A percentile compares a stretch with the other conserved stretches of the same genome.
phyloP scores from a whole-genome alignment of 2,329 filamentous ascomycete species.

The Alternaria consortialis region DNA sequence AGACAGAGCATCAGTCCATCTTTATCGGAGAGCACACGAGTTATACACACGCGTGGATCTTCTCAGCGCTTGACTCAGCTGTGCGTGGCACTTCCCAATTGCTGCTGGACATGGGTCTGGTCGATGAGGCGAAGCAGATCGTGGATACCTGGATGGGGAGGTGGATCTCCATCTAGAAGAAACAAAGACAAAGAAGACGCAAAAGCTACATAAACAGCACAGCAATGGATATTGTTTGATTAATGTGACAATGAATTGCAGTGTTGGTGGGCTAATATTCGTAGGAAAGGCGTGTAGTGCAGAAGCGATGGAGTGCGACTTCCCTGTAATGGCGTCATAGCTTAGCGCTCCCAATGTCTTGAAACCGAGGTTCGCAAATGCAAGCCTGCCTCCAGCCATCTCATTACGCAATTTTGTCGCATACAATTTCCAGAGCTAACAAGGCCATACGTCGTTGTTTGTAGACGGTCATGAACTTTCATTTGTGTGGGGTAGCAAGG shows the following conservation, averaged over 20 bases:
- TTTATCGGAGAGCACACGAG: slow-evolving; percentile 59
- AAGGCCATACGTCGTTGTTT: neutral
- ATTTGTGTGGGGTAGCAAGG: neutral
- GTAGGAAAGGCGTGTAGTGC: neutral
- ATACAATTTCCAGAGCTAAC: neutral
- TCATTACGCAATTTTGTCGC: neutral
- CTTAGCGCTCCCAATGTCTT: neutral
- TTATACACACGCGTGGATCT: slow-evolving; percentile 77
- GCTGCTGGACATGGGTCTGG: slow-evolving; percentile 69
- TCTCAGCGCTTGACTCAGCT: slow-evolving; percentile 71
- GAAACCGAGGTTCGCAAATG: neutral
- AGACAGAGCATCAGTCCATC: slow-evolving; percentile 73
- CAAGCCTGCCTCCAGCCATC: neutral
- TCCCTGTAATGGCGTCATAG: slow-evolving; percentile 9
- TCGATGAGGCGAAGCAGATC: slow-evolving; percentile 73
- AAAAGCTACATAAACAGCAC: neutral
- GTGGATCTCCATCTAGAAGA: slow-evolving; percentile 60
- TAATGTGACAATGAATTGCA: neutral
- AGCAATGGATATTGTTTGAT: neutral
- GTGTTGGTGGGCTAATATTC: neutral
- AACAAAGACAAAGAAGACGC: slow-evolving; percentile 8
- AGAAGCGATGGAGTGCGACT: slow-evolving; percentile 3
- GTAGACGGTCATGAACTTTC: neutral
- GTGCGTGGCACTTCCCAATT: slow-evolving; percentile 72
- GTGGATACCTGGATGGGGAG: slow-evolving; percentile 74